Conservation (phyloP, 75 land plant species). For the Azolla pinnata region DNA sequence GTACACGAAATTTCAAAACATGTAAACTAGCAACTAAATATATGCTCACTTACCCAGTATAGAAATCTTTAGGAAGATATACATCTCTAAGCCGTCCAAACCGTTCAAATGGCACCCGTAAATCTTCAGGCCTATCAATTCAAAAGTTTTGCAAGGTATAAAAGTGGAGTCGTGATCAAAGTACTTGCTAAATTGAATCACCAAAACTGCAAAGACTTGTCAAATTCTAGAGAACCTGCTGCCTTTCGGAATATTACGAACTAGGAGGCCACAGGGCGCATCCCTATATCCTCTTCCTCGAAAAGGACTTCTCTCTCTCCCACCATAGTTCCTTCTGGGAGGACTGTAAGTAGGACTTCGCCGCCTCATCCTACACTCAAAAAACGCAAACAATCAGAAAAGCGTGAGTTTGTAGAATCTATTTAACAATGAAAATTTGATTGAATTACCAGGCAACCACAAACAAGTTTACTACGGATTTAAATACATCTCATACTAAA, state of each 20-base stretch:
- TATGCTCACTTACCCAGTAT: conserved; percentile 84
- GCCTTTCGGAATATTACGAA: conserved; percentile 71
- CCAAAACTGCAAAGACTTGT: too few relatives aligned
- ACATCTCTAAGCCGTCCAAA: conserved; percentile 80
- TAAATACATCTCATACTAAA: too few relatives aligned
- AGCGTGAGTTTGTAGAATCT: too few relatives aligned
- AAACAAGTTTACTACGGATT: too few relatives aligned
- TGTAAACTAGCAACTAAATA: too few relatives aligned
- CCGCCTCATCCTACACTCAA: conserved; percentile 32
- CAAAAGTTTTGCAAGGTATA: too few relatives aligned
- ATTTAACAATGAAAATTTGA: too few relatives aligned
- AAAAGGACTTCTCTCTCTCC: conserved; percentile 42
- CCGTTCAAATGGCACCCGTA: conserved; percentile 66
- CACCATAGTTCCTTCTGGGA: conserved; percentile 53
- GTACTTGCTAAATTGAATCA: too few relatives aligned
- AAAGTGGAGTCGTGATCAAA: too few relatives aligned
- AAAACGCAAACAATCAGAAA: not conserved
- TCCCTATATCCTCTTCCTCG: conserved; percentile 17
- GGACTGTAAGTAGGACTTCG: conserved; percentile 57
- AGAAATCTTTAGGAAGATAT: conserved; percentile 74
- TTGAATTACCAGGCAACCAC: too few relatives aligned
- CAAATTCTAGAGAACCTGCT: conserved; percentile 37
- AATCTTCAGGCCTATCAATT: conserved; percentile 80
- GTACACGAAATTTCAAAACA: not conserved
- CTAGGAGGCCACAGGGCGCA: conserved; percentile 63